phyloP scores from a whole-genome alignment of 805 yeast species.

The Cyberlindnera maritima region DNA sequence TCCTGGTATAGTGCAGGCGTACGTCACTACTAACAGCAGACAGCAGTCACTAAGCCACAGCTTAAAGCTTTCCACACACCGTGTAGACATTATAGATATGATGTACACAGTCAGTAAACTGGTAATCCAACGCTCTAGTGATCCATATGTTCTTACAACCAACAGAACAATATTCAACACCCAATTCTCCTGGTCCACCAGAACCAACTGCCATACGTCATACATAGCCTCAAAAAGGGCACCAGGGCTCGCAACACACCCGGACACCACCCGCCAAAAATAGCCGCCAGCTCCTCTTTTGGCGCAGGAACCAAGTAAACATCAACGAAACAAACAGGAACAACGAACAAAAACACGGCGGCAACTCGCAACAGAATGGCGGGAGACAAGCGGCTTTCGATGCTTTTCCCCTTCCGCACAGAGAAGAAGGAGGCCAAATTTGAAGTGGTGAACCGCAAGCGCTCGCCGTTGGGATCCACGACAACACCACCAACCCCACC shows the following conservation, averaged over 20 bases:
- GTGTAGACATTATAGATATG: too few species aligned
- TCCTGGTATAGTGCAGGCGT: too few species aligned
- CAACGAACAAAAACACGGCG: neutral
- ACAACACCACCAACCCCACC: neutral
- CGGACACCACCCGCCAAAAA: neutral
- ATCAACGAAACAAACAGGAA: neutral
- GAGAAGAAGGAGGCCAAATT: conserved; percentile 23
- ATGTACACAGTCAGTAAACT: too few species aligned
- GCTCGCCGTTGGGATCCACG: conserved; percentile 18
- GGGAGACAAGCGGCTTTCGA: conserved; percentile 25
- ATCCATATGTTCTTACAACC: too few species aligned
- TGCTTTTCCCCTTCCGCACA: conserved; percentile 24
- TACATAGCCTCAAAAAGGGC: neutral
- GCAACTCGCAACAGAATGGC: conserved; percentile 5
- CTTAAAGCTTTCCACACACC: too few species aligned
- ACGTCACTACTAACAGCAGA: too few species aligned
- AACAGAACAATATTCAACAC: too few species aligned
- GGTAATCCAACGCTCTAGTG: too few species aligned
- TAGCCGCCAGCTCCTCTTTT: neutral
- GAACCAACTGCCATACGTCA: too few species aligned
- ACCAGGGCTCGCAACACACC: neutral
- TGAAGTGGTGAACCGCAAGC: conserved; percentile 28
- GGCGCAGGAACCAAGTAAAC: conserved; percentile 1
- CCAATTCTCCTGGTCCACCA: too few species aligned
- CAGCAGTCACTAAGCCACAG: too few species aligned